Percentiles rank a stretch among this genome's conserved stretches.
These are phyloP conservation scores for Exophiala alcalophila DNA, from an alignment of 2,329 filamentous ascomycete species.

Conservation along the genomic window DNA sequence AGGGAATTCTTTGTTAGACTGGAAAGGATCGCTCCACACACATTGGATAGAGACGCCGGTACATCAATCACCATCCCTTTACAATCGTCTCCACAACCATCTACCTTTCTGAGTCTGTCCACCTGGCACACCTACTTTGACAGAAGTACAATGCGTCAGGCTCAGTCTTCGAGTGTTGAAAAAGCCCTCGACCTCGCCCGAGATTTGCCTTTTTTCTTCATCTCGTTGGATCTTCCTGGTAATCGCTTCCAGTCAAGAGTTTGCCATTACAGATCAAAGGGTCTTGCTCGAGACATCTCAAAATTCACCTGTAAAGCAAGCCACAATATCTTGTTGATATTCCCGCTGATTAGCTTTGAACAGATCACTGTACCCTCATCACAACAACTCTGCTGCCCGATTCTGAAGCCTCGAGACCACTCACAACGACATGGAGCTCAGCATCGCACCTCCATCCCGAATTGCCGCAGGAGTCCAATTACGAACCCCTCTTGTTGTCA, in stretches of 20 bases:
- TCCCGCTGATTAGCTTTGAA: too few species aligned
- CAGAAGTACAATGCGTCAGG: conserved; percentile 14
- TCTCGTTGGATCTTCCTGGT: not conserved
- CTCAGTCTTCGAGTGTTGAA: conserved; percentile 7
- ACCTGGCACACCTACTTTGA: not conserved
- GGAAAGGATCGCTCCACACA: not conserved
- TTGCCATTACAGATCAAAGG: not conserved
- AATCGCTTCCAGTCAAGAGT: not conserved
- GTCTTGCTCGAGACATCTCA: too few species aligned
- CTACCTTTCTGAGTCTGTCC: conserved; percentile 1
- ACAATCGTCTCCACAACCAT: too few species aligned
- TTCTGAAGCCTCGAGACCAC: not conserved
- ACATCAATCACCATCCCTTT: not conserved
- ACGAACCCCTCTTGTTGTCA: conserved; percentile 21
- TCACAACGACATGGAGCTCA: conserved; percentile 21
- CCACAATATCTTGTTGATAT: too few species aligned
- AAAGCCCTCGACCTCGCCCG: conserved; percentile 5
- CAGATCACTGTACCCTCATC: not conserved
- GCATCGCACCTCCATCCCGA: conserved; percentile 20
- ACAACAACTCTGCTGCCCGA: too few species aligned
- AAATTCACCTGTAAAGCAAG: too few species aligned
- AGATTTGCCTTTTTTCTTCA: not conserved
- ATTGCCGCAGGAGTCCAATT: conserved; percentile 21
- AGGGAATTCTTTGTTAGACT: not conserved
- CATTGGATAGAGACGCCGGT: conserved; percentile 2